These are phyloP conservation scores for Magnusiomyces tetraspermus DNA, from an alignment of 1,139 yeast genomes.

Conservation along the genomic window DNA sequence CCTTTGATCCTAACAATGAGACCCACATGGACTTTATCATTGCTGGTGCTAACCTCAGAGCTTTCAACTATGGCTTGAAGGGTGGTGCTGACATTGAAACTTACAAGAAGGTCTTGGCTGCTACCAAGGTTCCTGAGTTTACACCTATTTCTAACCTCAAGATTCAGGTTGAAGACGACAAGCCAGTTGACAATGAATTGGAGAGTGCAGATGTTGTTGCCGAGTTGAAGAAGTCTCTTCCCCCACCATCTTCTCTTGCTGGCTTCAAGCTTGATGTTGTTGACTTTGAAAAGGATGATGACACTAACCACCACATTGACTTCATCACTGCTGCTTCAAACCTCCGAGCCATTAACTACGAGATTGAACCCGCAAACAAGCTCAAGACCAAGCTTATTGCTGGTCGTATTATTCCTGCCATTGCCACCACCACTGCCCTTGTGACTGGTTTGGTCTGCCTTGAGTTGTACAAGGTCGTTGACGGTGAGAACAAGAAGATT, in stretches of 20 bases:
- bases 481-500: constrained; percentile 50
- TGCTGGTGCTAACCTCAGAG: constrained; percentile 87
- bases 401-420: constrained; percentile 95
- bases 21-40: constrained; percentile 77
- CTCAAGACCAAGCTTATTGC: constrained; percentile 66
- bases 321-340: constrained; percentile 96
- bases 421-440: constrained; percentile 95
- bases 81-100: constrained; percentile 38
- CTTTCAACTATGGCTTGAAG: constrained; percentile 74
- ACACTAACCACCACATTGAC: constrained; percentile 89
- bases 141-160: constrained; percentile 64
- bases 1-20: constrained; percentile 61
- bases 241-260: constrained; percentile 80
- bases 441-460: constrained; percentile 92
- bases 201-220: constrained; percentile 40
- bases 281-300: constrained; percentile 97
- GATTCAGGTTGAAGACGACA: constrained; percentile 88
- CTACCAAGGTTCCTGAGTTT: constrained; percentile 54
- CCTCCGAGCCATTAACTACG: constrained; percentile 86
- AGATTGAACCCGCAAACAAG: constrained; percentile 51
- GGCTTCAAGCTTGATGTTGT: constrained; percentile 80
- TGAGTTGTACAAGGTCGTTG: constrained; percentile 86
- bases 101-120: constrained; percentile 43
- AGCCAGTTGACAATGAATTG: constrained; percentile 41
- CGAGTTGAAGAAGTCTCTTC: constrained; percentile 64